Evolutionary conservation across 2,329 filamentous ascomycete genomes (phyloP).

Genomic region (Mariannaea sp.): DNA sequence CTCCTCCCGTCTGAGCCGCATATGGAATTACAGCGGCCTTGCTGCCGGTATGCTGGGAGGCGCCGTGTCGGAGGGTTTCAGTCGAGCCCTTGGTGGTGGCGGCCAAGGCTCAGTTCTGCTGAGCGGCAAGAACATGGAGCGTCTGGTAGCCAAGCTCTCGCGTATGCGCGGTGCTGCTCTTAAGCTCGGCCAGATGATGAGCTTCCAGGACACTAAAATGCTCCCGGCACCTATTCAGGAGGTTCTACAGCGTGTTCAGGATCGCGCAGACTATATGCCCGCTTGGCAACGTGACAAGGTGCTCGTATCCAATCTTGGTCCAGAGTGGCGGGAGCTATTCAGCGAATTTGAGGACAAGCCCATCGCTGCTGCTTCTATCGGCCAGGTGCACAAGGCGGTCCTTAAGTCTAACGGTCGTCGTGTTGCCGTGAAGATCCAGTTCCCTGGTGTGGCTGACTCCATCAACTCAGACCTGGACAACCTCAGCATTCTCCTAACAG

Average conservation of each 20-base stretch:
- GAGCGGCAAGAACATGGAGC: conserved; percentile 88
- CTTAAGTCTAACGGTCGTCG: conserved; percentile 73
- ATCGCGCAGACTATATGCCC: conserved; percentile 98
- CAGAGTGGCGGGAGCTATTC: conserved; percentile 84
- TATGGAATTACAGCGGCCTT: conserved; percentile 95
- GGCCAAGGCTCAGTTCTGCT: conserved; percentile 79
- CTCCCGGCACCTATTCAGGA: conserved; percentile 85
- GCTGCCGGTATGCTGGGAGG: conserved; percentile 96
- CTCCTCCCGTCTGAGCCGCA: conserved; percentile 79
- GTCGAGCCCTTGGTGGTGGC: conserved; percentile 74
- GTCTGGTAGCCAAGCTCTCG: conserved; percentile 89
- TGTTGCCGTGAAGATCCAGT: conserved; percentile 97
- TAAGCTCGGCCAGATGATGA: conserved; percentile 97
- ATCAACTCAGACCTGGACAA: conserved; percentile 98
- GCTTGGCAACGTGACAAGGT: conserved; percentile 89
- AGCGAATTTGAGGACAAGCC: conserved; percentile 86
- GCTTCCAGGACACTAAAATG: conserved; percentile 96
- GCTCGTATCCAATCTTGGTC: conserved; percentile 75
- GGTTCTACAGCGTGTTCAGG: conserved; percentile 91
- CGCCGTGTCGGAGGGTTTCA: conserved; percentile 82
- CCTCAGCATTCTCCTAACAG: conserved; percentile 85
- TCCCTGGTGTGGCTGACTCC: conserved; percentile 92
- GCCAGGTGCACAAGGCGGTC: conserved; percentile 88
- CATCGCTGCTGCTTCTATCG: conserved; percentile 94
- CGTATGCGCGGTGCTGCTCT: conserved; percentile 97